Conservation (phyloP, 495 filamentous ascomycete genomes). For the Xylaria palmicola region DNA sequence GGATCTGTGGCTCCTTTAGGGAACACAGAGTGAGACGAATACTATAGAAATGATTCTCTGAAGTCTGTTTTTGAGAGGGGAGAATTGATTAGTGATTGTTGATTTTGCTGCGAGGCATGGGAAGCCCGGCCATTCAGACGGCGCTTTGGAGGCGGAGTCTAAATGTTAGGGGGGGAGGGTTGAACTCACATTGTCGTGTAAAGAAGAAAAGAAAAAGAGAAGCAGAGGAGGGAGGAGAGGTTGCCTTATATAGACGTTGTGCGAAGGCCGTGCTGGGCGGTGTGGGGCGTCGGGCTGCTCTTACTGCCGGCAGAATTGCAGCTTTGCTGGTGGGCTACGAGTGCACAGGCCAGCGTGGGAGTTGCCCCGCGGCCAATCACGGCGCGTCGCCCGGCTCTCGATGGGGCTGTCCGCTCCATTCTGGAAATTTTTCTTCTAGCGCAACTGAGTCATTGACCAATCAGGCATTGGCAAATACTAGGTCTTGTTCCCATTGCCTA, state of each 20-base stretch:
- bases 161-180: conserved; percentile 39
- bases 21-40: conserved; percentile 75
- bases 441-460: neutral
- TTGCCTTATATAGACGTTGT: conserved; percentile 30
- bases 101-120: conserved; percentile 21
- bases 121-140: neutral
- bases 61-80: conserved; percentile 47
- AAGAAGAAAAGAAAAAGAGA: conserved; percentile 32
- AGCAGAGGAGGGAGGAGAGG: conserved; percentile 7
- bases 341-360: conserved; percentile 17
- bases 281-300: neutral
- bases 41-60: conserved; percentile 93
- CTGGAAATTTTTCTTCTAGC: neutral
- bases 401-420: neutral
- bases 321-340: conserved; percentile 4
- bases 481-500: neutral
- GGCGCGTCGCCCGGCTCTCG: neutral
- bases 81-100: conserved; percentile 10
- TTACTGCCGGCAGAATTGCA: conserved; percentile 10
- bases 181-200: conserved; percentile 61
- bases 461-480: neutral
- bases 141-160: conserved; percentile 8
- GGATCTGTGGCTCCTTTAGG: conserved; percentile 67
- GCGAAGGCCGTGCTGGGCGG: conserved; percentile 9
- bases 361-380: conserved; percentile 7